Conservation (phyloP, 2,329 filamentous ascomycete genomes). For the Neonectria hederae region DNA sequence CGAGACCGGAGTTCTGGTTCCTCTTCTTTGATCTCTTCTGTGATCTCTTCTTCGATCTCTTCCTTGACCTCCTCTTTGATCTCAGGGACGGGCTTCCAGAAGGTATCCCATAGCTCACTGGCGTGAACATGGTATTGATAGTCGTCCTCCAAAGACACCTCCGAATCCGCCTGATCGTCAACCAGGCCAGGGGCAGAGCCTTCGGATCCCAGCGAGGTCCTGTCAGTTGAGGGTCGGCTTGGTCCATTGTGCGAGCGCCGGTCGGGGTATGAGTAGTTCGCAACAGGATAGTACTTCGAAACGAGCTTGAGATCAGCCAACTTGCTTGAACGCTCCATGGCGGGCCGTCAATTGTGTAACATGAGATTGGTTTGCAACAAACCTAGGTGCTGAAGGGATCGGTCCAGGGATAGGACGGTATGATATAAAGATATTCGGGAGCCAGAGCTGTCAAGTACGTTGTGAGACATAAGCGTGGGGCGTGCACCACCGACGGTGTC, state of each 20-base stretch:
- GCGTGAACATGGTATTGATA: slow-evolving; percentile 57
- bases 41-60: not conserved
- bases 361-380: slow-evolving; percentile 38
- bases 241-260: slow-evolving; percentile 35
- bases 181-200: slow-evolving; percentile 59
- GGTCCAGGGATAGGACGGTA: slow-evolving; percentile 41
- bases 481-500: slow-evolving; percentile 33
- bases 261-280: slow-evolving; percentile 52
- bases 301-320: slow-evolving; percentile 52
- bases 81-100: slow-evolving; percentile 50
- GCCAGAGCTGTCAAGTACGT: slow-evolving; percentile 32
- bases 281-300: slow-evolving; percentile 51
- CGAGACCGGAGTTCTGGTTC: slow-evolving; percentile 26
- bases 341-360: slow-evolving; percentile 33
- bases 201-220: slow-evolving; percentile 57
- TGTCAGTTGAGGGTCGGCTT: slow-evolving; percentile 41
- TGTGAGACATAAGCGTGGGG: slow-evolving; percentile 41
- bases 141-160: slow-evolving; percentile 61
- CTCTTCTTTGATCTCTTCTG: slow-evolving; percentile 10
- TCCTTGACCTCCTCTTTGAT: slow-evolving; percentile 17
- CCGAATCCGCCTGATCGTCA: slow-evolving; percentile 62
- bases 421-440: slow-evolving; percentile 44
- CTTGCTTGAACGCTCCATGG: slow-evolving; percentile 50
- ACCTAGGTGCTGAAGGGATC: slow-evolving; percentile 30
- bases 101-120: slow-evolving; percentile 61